phyloP scores from a whole-genome alignment of 148 eudicot species.

The Bassia scoparia region DNA sequence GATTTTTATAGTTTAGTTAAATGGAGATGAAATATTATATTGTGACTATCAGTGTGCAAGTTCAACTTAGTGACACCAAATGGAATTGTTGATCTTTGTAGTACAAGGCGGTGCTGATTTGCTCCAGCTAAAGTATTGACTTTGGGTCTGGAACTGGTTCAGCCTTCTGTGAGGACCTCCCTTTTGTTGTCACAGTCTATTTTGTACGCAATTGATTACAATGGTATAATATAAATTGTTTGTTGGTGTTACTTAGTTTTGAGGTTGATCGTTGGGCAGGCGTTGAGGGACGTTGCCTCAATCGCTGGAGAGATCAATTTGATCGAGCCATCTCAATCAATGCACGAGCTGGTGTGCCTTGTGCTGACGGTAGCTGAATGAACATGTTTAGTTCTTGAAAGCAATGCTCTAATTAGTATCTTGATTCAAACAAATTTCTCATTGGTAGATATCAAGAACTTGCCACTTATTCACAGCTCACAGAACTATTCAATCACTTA shows the following conservation, averaged over 20 bases:
- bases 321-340: slow-evolving; percentile 78
- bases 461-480: slow-evolving; percentile 85
- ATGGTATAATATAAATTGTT: too few relatives aligned
- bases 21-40: not conserved
- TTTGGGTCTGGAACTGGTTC: slow-evolving; percentile 98
- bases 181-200: not conserved
- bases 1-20: not conserved
- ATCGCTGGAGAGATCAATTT: slow-evolving; percentile 51
- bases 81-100: slow-evolving; percentile 10
- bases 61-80: not conserved
- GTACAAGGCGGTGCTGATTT: slow-evolving; percentile 56
- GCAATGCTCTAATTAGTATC: not conserved
- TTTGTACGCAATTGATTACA: too few relatives aligned
- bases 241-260: not conserved
- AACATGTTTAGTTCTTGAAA: not conserved
- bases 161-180: slow-evolving; percentile 65
- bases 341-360: slow-evolving; percentile 92
- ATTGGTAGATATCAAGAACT: slow-evolving; percentile 55
- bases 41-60: not conserved
- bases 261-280: slow-evolving; percentile 41
- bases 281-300: slow-evolving; percentile 69
- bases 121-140: slow-evolving; percentile 67
- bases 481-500: slow-evolving; percentile 57
- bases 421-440: slow-evolving; percentile 12
- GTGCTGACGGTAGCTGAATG: slow-evolving; percentile 47